Evolutionary conservation across 108 stramenopile genomes (phyloP).

Genomic region (Ochromonas danica): DNA sequence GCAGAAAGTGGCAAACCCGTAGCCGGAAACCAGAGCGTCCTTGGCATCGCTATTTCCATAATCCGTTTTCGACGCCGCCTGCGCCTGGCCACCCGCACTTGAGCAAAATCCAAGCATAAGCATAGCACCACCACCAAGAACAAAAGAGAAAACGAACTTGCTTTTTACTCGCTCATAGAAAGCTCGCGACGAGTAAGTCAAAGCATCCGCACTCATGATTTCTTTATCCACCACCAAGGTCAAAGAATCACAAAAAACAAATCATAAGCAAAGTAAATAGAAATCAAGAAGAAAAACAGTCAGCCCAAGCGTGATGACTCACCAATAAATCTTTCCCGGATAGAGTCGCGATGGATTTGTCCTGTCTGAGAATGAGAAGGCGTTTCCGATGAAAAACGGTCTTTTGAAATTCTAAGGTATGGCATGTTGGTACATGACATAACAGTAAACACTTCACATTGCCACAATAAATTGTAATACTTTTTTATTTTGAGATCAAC

Average conservation of each 20-base stretch:
- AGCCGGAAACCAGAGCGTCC: too few relatives aligned
- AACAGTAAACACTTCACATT: neutral
- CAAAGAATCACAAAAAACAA: neutral
- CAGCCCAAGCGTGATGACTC: neutral
- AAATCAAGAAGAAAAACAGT: neutral
- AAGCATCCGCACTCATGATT: neutral
- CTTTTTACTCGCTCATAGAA: conserved; percentile 2
- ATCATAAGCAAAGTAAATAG: neutral
- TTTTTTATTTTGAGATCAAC: neutral
- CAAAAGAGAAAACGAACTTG: conserved; percentile 5
- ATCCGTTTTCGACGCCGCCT: neutral
- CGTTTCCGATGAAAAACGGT: neutral
- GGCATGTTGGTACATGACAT: neutral
- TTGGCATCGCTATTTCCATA: too few relatives aligned
- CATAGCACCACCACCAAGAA: neutral
- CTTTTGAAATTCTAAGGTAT: neutral
- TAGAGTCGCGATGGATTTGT: neutral
- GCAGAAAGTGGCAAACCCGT: neutral
- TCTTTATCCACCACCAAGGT: neutral
- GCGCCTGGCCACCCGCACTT: neutral
- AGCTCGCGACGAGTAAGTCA: neutral
- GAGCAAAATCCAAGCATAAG: neutral
- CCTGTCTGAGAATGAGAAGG: neutral
- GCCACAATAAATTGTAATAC: neutral
- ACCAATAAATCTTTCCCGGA: neutral